These are phyloP conservation scores for Garcia nutans DNA, from an alignment of 345 rosid genomes.

Conservation along the genomic window DNA sequence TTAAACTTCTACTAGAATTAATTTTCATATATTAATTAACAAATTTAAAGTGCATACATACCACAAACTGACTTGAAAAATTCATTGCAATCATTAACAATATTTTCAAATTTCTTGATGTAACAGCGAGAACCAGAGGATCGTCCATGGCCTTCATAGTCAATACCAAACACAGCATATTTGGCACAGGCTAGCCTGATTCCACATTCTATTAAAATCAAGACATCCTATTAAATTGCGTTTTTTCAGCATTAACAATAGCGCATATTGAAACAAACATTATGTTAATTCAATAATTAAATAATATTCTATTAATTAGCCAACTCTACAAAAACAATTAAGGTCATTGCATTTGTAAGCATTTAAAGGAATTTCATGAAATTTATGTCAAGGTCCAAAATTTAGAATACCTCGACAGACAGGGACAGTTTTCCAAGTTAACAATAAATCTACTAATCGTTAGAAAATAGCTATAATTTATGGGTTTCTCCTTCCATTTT, in stretches of 20 bases:
- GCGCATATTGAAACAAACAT: too few relatives aligned
- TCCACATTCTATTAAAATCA: conserved; percentile 61
- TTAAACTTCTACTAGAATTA: background rate
- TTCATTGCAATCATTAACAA: conserved; percentile 68
- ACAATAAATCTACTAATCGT: background rate
- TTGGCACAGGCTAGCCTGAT: conserved; percentile 68
- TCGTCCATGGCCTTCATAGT: conserved; percentile 89
- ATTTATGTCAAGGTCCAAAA: too few relatives aligned
- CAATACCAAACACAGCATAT: conserved; percentile 85
- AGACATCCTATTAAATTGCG: background rate
- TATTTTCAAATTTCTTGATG: conserved; percentile 74
- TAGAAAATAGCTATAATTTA: background rate
- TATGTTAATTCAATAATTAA: too few relatives aligned
- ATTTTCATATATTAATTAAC: too few relatives aligned
- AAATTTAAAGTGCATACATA: conserved; percentile 18
- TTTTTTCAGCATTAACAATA: too few relatives aligned
- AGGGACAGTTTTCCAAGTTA: background rate
- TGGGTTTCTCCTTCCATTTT: background rate
- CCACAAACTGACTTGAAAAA: conserved; percentile 72
- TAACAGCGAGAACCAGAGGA: conserved; percentile 88
- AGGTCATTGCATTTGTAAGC: too few relatives aligned
- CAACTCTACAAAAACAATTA: too few relatives aligned
- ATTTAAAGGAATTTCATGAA: too few relatives aligned
- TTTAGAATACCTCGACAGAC: too few relatives aligned
- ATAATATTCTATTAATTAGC: too few relatives aligned